phyloP scores from a whole-genome alignment of 495 filamentous ascomycete species.

The Talaromyces wortmannii region DNA sequence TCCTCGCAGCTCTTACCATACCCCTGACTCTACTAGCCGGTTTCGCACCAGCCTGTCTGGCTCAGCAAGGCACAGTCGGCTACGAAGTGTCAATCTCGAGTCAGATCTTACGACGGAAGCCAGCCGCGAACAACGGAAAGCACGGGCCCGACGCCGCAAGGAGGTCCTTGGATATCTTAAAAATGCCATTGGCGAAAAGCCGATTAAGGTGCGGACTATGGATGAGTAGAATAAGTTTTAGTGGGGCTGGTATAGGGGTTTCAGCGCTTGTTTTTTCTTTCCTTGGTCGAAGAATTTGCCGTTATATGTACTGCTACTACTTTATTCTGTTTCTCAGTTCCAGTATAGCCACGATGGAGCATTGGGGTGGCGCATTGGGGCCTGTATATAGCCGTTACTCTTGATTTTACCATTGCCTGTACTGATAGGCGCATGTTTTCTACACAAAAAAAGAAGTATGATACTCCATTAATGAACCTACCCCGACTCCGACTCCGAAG shows the following conservation, averaged over 20 bases:
- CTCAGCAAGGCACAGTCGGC: constrained; percentile 37
- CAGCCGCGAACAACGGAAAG: constrained; percentile 53
- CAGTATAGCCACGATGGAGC: neutral
- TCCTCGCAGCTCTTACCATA: constrained; percentile 41
- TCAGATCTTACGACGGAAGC: constrained; percentile 35
- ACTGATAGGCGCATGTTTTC: neutral
- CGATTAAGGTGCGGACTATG: constrained; percentile 24
- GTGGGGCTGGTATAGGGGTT: no score
- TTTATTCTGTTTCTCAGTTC: no score
- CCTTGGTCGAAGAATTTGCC: no score
- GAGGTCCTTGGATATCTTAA: constrained; percentile 41
- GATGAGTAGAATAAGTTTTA: constrained; percentile 21
- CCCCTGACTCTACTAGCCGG: constrained; percentile 43
- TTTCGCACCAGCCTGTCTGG: constrained; percentile 41
- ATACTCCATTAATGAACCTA: no score
- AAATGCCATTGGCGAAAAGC: constrained; percentile 29
- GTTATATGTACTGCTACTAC: no score
- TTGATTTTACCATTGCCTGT: neutral
- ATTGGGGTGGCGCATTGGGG: neutral
- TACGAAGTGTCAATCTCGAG: constrained; percentile 27
- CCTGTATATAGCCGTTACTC: neutral
- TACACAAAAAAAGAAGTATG: neutral
- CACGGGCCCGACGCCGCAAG: constrained; percentile 47
- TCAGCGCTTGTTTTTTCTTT: no score
- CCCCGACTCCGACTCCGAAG: no score